Conservation (phyloP, 179 eudicot genomes). For the Nepenthes alata region DNA sequence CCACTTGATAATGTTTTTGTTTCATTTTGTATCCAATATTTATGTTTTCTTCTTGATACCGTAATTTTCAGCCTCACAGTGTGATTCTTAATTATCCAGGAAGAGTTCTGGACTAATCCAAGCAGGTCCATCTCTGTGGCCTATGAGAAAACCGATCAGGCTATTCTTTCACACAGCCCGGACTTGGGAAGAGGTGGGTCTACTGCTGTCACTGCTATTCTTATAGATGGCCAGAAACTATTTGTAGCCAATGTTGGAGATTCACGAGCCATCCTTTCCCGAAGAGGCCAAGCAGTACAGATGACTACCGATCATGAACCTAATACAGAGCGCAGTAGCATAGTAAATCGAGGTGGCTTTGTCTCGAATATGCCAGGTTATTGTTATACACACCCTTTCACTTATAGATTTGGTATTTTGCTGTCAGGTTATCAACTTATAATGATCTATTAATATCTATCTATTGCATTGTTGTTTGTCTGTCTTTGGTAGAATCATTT, state of each 20-base stretch:
- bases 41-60: background rate
- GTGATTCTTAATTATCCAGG: conserved; percentile 26
- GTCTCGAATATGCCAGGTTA: conserved; percentile 94
- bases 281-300: conserved; percentile 62
- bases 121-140: conserved; percentile 52
- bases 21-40: background rate
- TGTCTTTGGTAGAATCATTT: too few species aligned
- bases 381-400: background rate
- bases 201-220: conserved; percentile 88
- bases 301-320: conserved; percentile 83
- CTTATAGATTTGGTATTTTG: background rate
- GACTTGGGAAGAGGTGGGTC: conserved; percentile 94
- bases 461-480: too few species aligned
- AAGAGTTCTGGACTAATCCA: conserved; percentile 73
- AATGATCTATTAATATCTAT: too few species aligned
- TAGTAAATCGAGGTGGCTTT: conserved; percentile 78
- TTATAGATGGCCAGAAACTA: conserved; percentile 45
- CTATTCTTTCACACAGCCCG: conserved; percentile 57
- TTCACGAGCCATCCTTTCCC: conserved; percentile 80
- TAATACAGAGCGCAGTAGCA: conserved; percentile 67
- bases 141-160: conserved; percentile 75
- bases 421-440: background rate
- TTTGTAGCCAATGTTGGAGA: conserved; percentile 94
- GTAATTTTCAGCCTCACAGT: background rate
- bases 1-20: background rate